Evolutionary conservation across 352 stramenopile species (phyloP).

Genomic region (Phytophthora fragariae): DNA sequence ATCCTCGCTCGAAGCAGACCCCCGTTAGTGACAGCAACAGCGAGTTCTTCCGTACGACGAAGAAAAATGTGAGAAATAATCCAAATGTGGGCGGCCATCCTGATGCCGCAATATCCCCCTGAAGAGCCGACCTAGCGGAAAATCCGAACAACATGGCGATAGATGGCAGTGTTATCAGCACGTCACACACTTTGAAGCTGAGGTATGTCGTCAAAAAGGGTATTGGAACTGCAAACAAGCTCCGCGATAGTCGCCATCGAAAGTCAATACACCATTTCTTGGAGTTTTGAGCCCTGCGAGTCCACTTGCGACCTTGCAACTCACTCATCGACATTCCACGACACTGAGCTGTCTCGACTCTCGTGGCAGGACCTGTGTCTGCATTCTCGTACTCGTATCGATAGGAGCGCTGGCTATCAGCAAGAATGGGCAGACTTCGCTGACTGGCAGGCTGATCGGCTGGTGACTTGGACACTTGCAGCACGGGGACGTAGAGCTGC

Average conservation of each 20-base stretch:
- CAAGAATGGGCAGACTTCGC: conserved; percentile 6
- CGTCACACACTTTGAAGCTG: conserved; percentile 39
- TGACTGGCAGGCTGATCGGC: not conserved
- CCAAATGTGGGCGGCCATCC: conserved; percentile 28
- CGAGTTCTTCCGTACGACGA: conserved; percentile 51
- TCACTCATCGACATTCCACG: conserved; percentile 6
- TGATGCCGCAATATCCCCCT: conserved; percentile 5
- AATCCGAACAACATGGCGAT: conserved; percentile 2
- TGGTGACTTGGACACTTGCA: not conserved
- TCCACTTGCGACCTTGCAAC: not conserved
- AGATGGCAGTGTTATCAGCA: conserved; percentile 29
- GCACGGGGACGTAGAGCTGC: conserved; percentile 4
- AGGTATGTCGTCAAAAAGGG: conserved; percentile 21
- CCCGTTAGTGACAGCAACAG: conserved; percentile 40
- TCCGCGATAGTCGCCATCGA: conserved; percentile 1
- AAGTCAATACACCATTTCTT: not conserved
- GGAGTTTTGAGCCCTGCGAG: not conserved
- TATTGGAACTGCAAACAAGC: conserved; percentile 8
- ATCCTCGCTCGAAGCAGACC: conserved; percentile 45
- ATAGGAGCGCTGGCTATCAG: conserved; percentile 9
- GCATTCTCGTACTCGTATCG: not conserved
- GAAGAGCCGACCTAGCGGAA: conserved; percentile 1
- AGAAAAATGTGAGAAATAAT: conserved; percentile 36
- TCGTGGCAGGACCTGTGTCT: not conserved
- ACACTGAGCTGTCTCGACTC: not conserved